Base-by-base conservation (phyloP, 108 stramenopile genomes). In the Fragilariopsis cylindrus region DNA sequence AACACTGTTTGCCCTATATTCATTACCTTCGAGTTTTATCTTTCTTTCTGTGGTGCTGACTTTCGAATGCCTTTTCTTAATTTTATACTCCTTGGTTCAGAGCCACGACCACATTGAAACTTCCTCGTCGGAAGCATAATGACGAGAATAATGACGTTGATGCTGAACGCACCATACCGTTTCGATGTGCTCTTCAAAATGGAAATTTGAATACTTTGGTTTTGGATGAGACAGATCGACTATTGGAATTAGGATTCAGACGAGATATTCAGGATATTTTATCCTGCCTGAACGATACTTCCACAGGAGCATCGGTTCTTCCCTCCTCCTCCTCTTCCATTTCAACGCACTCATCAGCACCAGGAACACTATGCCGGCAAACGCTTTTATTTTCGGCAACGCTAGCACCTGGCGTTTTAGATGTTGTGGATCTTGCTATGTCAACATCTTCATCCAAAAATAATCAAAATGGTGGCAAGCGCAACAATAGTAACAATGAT, bases 301-400 rank as follows among this genome's bases (percentile, higher is more conserved):
- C 58, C 88, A 88, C 7, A 43, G 55, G 4, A 11, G 19, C 55
- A 19, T 19, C 16, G 19, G 11, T 19, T 5, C 11, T 5, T 19
- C 55, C 55, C 5, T 19, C 55, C 18, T 39, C 18, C 12, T 15
- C 47, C 8, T 13, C 5, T 4, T 19, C 39, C 65, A n/a, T 53
- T 53, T 30, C 30, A 30, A 30, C 30, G 30, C 30, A 30, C 30
- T 30, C 30, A 30, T 30, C 30, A 30, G 52, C 52, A 12, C 12
- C 12, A 12, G 73, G 74, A 30, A 80, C 60, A 68, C 71, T 74
- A 13, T 73, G 81, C 15, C 90, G 97, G 62, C 98, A 97, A 79
- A 96, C 94, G 3, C 75, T 98, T 11, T 71, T 98, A 40, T 98
- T 98, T 82, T 94, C 92, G 30, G 98, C 98, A 8, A 98, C 98